Evolutionary conservation across 495 filamentous ascomycete genomes (phyloP).

Genomic region (Aspergillus carlsbadensis): DNA sequence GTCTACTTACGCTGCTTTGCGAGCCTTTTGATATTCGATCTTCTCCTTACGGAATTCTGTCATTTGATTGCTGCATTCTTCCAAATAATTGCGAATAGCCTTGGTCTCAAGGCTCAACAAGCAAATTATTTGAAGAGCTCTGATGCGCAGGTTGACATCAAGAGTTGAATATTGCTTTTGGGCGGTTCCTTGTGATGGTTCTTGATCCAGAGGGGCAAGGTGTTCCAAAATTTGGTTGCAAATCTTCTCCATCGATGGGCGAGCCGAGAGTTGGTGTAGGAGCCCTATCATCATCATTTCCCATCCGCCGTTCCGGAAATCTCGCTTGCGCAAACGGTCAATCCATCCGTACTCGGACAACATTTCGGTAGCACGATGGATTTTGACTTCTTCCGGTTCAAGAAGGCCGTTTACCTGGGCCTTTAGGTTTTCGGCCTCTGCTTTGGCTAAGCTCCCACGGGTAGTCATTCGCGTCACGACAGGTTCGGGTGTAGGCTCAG

Average conservation of each 20-base stretch:
- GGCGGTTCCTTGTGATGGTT: slow-evolving; percentile 73
- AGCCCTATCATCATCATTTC: slow-evolving; percentile 85
- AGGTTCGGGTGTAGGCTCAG: slow-evolving; percentile 61
- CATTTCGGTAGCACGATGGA: slow-evolving; percentile 80
- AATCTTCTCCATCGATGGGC: slow-evolving; percentile 60
- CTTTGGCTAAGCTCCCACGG: slow-evolving; percentile 78
- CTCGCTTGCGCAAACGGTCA: slow-evolving; percentile 73
- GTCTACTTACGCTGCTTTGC: slow-evolving; percentile 74
- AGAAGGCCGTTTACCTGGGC: slow-evolving; percentile 38
- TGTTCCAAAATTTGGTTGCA: slow-evolving; percentile 79
- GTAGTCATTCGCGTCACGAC: slow-evolving; percentile 70
- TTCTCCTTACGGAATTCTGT: slow-evolving; percentile 91
- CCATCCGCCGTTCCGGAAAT: slow-evolving; percentile 92
- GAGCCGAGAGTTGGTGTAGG: slow-evolving; percentile 77
- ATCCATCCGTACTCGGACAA: slow-evolving; percentile 71
- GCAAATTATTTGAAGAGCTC: slow-evolving; percentile 80
- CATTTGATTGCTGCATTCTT: slow-evolving; percentile 88
- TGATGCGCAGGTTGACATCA: slow-evolving; percentile 78
- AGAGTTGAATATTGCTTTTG: slow-evolving; percentile 66
- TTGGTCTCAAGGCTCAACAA: slow-evolving; percentile 85
- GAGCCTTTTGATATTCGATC: slow-evolving; percentile 82
- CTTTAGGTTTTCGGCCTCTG: slow-evolving; percentile 66
- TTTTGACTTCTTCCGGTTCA: slow-evolving; percentile 38
- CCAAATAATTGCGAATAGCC: slow-evolving; percentile 81
- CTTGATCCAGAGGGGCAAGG: slow-evolving; percentile 72